Base-by-base conservation (phyloP, 2,329 filamentous ascomycete genomes). In the Talaromyces sp. region DNA sequence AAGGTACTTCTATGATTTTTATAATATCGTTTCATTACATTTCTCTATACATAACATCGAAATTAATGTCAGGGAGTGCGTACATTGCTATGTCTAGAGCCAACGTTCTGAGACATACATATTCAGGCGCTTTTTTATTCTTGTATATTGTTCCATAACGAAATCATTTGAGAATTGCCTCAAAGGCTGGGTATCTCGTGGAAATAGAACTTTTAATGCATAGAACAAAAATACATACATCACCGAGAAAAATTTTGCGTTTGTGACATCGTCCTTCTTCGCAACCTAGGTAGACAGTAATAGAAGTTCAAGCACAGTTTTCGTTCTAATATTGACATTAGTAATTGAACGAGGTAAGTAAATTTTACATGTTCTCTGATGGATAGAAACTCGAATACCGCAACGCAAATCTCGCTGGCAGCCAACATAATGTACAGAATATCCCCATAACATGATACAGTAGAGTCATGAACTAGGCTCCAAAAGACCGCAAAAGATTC, bases 311-410 rank as follows among this genome's bases (percentile, higher is more conserved):
- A 31, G 27, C 27, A 31, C 27, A 31, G 3, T 22, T 3, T 22
- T 39, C 52, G 11, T 25, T 56, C n/a, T 22, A 22, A 17, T 39
- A 37, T 25, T 8, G n/a, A 39, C 52, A 37, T 35, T 19, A 9
- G 6, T 56, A 37, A 56, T 56, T 7, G 33, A 56, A 56, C 25
- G 19, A 37, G 11, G 3, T 39, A 39, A 25, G n/a, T 22, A 39
- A 7, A 37, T 56, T 37, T 25, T 22, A 56, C 52, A 56, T 39
- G 33, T 56, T 56, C 31, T 56, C n/a, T 41, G 22, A 67, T 62
- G 63, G 68, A 56, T 59, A 22, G 13, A 59, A 61, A 61, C 15
- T 54, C n/a, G 61, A 61, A 58, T 62, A 61, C 54, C 47, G 47
- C 31, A 37, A 41, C 62, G 50, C 61, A 37, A 66, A 25, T 50